These are phyloP conservation scores for Pharnaceum exiguum DNA, from an alignment of 148 eudicot species.

Conservation along the genomic window DNA sequence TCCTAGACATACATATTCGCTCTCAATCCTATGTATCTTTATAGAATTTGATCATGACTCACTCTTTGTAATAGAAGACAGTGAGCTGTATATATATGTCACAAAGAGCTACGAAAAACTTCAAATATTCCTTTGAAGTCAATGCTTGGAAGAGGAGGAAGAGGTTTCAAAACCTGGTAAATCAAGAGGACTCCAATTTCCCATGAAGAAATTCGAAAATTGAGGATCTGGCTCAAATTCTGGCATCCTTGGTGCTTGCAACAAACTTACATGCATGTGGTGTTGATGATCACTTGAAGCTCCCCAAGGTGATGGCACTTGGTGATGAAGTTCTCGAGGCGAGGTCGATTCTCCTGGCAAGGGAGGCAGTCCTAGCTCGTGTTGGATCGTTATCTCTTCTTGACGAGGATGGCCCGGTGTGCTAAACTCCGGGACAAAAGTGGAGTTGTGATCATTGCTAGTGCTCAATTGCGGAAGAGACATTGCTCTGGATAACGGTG, in stretches of 20 bases:
- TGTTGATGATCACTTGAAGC: no score
- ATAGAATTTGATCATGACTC: no score
- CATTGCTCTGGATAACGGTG: background rate
- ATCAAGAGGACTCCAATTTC: slow-evolving; percentile 29
- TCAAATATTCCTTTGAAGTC: background rate
- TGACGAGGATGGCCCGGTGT: background rate
- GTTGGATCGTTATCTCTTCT: background rate
- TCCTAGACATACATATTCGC: slow-evolving; percentile 17
- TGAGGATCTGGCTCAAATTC: slow-evolving; percentile 16
- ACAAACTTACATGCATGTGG: no score
- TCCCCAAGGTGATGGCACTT: no score
- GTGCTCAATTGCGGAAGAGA: background rate
- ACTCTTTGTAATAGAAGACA: background rate
- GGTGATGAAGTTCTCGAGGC: no score
- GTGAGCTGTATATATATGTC: background rate
- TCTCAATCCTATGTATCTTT: slow-evolving; percentile 7
- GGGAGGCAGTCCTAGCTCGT: background rate
- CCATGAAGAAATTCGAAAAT: slow-evolving; percentile 14
- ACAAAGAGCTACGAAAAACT: slow-evolving; percentile 1
- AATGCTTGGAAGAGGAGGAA: slow-evolving; percentile 14
- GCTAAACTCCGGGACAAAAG: background rate
- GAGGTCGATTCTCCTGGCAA: background rate
- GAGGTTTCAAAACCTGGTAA: slow-evolving; percentile 30
- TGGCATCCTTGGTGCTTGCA: slow-evolving; percentile 1
- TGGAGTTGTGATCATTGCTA: background rate